These are phyloP conservation scores for Alternaria brassicicola DNA, from an alignment of 2,329 filamentous ascomycete genomes.

Conservation along the genomic window DNA sequence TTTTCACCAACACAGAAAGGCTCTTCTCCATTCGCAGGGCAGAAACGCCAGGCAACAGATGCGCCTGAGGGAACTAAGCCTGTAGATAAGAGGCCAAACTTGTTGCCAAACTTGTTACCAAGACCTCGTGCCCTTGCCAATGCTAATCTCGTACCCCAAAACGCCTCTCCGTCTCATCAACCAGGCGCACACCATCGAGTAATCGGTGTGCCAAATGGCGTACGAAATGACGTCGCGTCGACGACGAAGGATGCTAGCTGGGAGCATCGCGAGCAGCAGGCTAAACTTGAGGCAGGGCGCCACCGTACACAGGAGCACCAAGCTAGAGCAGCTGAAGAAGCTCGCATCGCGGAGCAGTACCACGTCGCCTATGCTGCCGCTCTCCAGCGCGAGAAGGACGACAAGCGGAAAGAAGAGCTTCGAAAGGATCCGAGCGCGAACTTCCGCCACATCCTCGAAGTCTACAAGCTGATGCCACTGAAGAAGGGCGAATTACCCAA, in stretches of 20 bases:
- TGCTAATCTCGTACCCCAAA: background rate
- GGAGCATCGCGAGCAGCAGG: background rate
- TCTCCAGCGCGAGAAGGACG: conserved; percentile 1
- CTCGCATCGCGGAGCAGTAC: background rate
- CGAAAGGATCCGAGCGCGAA: conserved; percentile 9
- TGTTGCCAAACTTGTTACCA: no score
- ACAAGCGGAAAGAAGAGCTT: conserved; percentile 6
- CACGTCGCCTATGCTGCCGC: background rate
- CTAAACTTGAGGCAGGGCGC: background rate
- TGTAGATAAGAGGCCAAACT: background rate
- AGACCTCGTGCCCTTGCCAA: background rate
- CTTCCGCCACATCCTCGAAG: conserved; percentile 17
- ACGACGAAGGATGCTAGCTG: background rate
- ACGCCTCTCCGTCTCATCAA: background rate
- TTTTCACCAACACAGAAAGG: background rate
- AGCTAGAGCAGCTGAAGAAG: background rate
- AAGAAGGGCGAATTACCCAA: background rate
- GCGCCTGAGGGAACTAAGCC: background rate
- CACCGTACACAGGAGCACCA: background rate
- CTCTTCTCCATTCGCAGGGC: background rate
- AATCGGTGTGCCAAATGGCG: background rate
- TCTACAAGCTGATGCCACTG: background rate
- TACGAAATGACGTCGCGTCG: background rate
- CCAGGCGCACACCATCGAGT: background rate
- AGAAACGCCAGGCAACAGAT: background rate